Percentiles rank a stretch among this genome's conserved stretches.
Evolutionary conservation across 192 early-diverging fungal genomes (phyloP).

Genomic region (Coemansia guatemalensis): DNA sequence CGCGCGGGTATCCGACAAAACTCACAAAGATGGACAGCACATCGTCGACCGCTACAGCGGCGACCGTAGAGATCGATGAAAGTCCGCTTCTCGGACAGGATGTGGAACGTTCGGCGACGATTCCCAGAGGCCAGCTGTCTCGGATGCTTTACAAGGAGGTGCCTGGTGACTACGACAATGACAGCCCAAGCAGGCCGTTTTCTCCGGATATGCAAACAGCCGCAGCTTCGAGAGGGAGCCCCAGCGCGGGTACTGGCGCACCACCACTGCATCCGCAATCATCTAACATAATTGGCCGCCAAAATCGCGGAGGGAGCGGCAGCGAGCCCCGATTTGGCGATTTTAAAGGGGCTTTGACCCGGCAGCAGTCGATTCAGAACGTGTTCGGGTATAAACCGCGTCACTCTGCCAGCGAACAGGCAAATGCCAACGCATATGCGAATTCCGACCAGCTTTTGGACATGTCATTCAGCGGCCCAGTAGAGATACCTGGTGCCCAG

Average conservation of each 20-base stretch:
- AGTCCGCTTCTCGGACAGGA: constrained; percentile 20
- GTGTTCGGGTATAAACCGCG: constrained; percentile 36
- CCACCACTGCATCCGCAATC: background rate
- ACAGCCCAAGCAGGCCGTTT: constrained; percentile 8
- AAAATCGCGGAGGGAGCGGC: constrained; percentile 34
- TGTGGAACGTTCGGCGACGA: background rate
- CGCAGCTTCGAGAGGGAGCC: background rate
- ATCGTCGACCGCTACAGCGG: constrained; percentile 25
- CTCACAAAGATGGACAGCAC: constrained; percentile 29
- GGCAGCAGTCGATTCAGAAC: constrained; percentile 18
- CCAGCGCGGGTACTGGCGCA: background rate
- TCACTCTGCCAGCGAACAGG: constrained; percentile 8
- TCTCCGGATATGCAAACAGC: constrained; percentile 1
- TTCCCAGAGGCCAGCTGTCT: constrained; percentile 35
- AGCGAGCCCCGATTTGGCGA: constrained; percentile 39
- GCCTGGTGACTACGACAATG: constrained; percentile 1
- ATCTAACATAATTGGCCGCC: constrained; percentile 12
- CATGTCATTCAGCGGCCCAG: constrained; percentile 18
- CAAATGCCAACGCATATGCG: constrained; percentile 2
- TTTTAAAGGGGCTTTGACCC: constrained; percentile 29
- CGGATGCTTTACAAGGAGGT: constrained; percentile 36
- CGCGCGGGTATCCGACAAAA: constrained; percentile 5
- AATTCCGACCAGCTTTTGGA: background rate
- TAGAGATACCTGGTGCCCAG: constrained; percentile 17
- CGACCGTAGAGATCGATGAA: constrained; percentile 25